Evolutionary conservation across 176 grass and related monocot species (phyloP), one percentile per base, ranked within the genome.

Genomic region (Avena atlantica): DNA sequence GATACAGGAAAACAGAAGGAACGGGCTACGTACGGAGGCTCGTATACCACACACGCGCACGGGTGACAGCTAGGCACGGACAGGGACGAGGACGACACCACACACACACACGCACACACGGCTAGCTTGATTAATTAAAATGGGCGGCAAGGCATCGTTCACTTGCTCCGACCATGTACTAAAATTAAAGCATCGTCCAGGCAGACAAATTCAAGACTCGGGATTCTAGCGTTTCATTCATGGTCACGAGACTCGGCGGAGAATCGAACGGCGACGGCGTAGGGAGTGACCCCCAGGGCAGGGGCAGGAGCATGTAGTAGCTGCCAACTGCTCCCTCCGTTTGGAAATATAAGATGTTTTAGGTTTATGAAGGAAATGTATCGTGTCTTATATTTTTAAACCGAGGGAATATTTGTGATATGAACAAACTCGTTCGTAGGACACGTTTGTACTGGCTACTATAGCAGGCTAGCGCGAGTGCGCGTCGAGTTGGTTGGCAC

Each of bases 401-500:
- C 3, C 2, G 31, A 31, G 2, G 31, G 55, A 76, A 24, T 76
- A 31, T 76, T 76, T 34, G 74, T 29, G 74, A 76, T 10, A 76
- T 76, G 74, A 76, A 45, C 56, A 63, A 63, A 47, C 8, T 12
- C 21, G 5, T 67, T 15, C 13, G 8, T 36, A 67, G 59, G 77
- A 76, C 67, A 76, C 67, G 34, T 86, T 68, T 89, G 24, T 19
- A 81, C 10, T n/a, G 52, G 52, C 12, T 29, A 76, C 73, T 40
- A 75, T 82, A 56, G 50, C 52, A 20, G 16, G 8, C 73, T 85
- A 66, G 56, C 52, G 58, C 86, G 29, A 91, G 86, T 91, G 89
- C 89, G 76, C 29, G 52, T 88, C 86, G 47, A 84, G 86, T 85
- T 85, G 82, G 90, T 31, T 85, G 82, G 70, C 89, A 81, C 76